A percentile compares a stretch with the other conserved stretches of the same genome.
Evolutionary conservation across 139 green algal genomes (phyloP).

Genomic region (Eudorina sp.): DNA sequence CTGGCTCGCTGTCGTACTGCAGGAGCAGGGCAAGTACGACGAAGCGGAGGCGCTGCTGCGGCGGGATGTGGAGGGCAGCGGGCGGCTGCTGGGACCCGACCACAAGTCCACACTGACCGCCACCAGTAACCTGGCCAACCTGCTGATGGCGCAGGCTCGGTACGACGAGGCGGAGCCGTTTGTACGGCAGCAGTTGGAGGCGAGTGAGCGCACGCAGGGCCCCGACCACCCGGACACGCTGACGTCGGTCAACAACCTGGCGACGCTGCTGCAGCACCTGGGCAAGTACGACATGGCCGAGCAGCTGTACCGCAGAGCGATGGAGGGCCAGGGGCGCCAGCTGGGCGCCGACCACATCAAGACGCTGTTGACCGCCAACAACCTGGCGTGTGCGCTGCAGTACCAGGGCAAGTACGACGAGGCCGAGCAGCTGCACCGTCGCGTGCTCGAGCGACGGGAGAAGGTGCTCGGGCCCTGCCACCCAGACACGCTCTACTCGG

Average conservation of each 20-base stretch:
- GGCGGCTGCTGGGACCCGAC: constrained; percentile 29
- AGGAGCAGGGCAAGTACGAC: background rate
- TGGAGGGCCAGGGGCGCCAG: background rate
- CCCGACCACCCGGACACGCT: constrained; percentile 15
- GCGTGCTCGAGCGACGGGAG: background rate
- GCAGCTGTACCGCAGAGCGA: background rate
- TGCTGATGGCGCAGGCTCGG: background rate
- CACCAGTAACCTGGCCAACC: constrained; percentile 34
- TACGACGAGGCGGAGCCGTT: constrained; percentile 24
- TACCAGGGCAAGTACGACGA: background rate
- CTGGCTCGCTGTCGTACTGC: background rate
- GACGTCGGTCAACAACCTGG: background rate
- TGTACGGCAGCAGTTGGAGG: background rate
- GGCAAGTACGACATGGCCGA: background rate
- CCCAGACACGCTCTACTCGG: background rate
- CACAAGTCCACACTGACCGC: constrained; percentile 33
- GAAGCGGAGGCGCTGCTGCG: constrained; percentile 15
- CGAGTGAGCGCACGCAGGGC: constrained; percentile 10
- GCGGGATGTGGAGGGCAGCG: background rate
- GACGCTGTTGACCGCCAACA: background rate
- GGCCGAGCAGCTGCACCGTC: constrained; percentile 3
- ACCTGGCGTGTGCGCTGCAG: background rate
- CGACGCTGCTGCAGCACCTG: background rate
- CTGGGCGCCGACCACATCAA: background rate
- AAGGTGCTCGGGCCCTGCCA: background rate